Base-by-base conservation (phyloP, 371 early-diverging fungal species). In the Syncephalis plumigaleata region DNA sequence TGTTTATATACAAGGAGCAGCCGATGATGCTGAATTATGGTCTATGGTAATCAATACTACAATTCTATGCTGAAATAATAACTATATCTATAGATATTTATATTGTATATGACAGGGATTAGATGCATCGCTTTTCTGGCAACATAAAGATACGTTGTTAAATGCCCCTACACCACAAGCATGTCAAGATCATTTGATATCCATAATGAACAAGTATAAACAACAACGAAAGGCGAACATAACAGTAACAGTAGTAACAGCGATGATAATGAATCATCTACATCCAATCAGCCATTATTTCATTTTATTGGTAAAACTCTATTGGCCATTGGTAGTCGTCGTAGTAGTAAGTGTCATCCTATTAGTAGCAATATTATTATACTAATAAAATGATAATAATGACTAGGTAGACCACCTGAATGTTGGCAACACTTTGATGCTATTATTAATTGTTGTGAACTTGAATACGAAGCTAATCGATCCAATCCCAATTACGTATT, bases 1-100 rank as follows among this genome's bases (percentile, higher is more conserved):
- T 47, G 53, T 70, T 3, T 91, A 91, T 51, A 79, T 91, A 2
- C 89, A 91, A 61, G 91, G 91, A 3, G 78, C 88, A 1, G 91
- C 75, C 0, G 91, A 91, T 55, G 89, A 91, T 57, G 76, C 84
- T 27, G 91, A 91, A 54, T 62, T 76, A 49, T 91, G 91, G 91
- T 67, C 79, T 23, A 46, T 62, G 58, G 75, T 72, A 60, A 39
- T 26, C 22, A 20, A 18, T n/a, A 17, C 36, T 44, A 9, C 23
- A 31, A 1, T 15, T n/a, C n/a, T n/a, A 7, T n/a, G 9, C 7
- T 2, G 9, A 1, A 20, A 13, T 36, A 22, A 39, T 25, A 39
- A 11, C 13, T 47, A 3, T 23, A 42, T 44, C 43, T n/a, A 55
- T 51, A 51, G 49, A 21, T 51, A 50, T 7, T 20, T 23, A 11